Conservation (phyloP, 805 yeast species). For the Spathaspora boniae region DNA sequence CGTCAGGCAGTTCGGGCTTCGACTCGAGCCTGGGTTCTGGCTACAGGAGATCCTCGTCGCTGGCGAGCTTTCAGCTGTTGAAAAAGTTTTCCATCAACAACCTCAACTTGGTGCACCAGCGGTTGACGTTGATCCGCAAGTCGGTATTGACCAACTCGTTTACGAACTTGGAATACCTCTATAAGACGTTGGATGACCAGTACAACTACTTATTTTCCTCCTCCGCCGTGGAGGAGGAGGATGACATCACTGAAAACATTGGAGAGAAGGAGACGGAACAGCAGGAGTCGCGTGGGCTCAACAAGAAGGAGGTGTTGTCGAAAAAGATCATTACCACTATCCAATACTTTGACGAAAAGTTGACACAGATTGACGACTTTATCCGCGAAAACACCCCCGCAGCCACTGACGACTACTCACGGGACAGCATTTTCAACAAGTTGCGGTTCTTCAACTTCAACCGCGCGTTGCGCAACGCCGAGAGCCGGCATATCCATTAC, state of each 20-base stretch:
- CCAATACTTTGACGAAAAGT: conserved; percentile 40
- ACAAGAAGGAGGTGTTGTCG: conserved; percentile 26
- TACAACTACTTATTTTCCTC: conserved; percentile 34
- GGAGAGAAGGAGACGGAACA: neutral
- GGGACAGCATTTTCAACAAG: conserved; percentile 27
- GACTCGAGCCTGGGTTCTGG: too few species aligned
- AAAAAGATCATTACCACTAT: conserved; percentile 40
- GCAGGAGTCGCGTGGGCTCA: neutral
- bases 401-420: conserved; percentile 21
- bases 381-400: conserved; percentile 31
- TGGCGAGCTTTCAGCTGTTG: conserved; percentile 27
- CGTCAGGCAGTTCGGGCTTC: neutral
- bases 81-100: conserved; percentile 29
- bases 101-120: conserved; percentile 32
- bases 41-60: conserved; percentile 22
- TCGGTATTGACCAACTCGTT: conserved; percentile 35
- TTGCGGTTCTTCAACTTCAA: conserved; percentile 39
- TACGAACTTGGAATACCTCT: conserved; percentile 36
- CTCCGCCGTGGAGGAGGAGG: conserved; percentile 13
- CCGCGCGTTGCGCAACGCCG: conserved; percentile 29
- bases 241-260: conserved; percentile 7
- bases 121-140: conserved; percentile 32
- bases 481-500: conserved; percentile 53
- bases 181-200: conserved; percentile 39
- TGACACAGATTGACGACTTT: conserved; percentile 34